Evolutionary conservation across 106 monocot genomes (phyloP).

Genomic region (Cymbidium sinense): DNA sequence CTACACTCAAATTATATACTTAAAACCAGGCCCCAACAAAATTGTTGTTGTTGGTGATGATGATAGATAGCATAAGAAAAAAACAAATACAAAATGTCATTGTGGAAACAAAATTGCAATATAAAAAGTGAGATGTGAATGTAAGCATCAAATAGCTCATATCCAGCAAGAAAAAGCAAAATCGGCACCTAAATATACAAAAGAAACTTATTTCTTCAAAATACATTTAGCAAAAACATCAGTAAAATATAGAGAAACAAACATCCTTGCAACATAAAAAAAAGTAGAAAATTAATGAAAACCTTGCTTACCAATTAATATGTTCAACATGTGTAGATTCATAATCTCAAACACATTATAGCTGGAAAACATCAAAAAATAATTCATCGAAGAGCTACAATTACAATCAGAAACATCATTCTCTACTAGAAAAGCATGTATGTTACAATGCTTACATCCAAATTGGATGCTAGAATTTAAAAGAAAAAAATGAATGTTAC

Average conservation of each 20-base stretch:
- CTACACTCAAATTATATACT: not conserved
- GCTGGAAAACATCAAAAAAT: not conserved
- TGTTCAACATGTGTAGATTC: not conserved
- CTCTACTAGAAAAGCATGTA: not conserved
- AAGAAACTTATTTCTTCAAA: not conserved
- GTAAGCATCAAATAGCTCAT: not conserved
- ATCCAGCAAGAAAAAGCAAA: not conserved
- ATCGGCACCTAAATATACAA: not conserved
- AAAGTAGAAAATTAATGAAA: not conserved
- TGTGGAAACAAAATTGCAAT: not conserved
- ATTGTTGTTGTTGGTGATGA: not conserved
- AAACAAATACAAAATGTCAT: not conserved
- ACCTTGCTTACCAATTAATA: not conserved
- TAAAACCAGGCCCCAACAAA: not conserved
- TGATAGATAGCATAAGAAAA: not conserved
- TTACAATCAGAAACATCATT: not conserved
- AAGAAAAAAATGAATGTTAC: not conserved
- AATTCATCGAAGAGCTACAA: not conserved
- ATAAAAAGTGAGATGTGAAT: not conserved
- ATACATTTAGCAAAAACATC: not conserved
- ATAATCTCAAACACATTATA: not conserved
- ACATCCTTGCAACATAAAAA: not conserved
- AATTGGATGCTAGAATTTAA: not conserved
- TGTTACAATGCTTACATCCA: not conserved
- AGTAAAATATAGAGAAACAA: not conserved